A percentile compares a stretch with the other conserved stretches of the same genome.
Evolutionary conservation across 768 basidiomycete genomes (phyloP).

Genomic region (Serendipita sp.): DNA sequence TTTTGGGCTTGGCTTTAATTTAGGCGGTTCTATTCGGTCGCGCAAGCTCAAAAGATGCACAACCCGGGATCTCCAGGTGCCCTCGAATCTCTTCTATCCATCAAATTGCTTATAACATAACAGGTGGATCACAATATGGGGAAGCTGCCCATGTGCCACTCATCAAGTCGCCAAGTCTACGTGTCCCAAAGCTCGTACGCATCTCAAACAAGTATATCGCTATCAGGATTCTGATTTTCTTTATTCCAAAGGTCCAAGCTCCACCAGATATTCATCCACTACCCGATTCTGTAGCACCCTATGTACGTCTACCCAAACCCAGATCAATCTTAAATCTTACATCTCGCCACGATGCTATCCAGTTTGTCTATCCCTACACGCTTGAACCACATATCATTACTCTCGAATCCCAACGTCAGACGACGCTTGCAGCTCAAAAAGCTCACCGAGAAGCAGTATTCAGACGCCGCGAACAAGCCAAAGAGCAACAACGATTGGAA

Average conservation of each 20-base stretch:
- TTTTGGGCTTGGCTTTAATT: no score
- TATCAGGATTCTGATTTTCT: conserved; percentile 12
- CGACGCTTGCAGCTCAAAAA: conserved; percentile 46
- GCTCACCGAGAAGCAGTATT: conserved; percentile 59
- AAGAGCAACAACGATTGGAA: conserved; percentile 35
- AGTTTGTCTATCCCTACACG: conserved; percentile 96
- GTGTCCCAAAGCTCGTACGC: conserved; percentile 63
- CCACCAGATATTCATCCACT: conserved; percentile 90
- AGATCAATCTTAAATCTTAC: neutral
- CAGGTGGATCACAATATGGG: conserved; percentile 46
- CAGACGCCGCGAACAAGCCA: conserved; percentile 57
- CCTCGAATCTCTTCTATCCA: no score
- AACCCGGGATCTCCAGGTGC: no score
- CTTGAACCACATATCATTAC: conserved; percentile 74
- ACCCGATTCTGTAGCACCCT: conserved; percentile 76
- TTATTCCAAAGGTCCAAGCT: conserved; percentile 46
- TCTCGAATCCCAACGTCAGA: conserved; percentile 54
- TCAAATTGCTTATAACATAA: no score
- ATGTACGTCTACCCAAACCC: conserved; percentile 35
- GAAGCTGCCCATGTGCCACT: conserved; percentile 63
- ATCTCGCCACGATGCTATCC: conserved; percentile 4
- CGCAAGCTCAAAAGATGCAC: no score
- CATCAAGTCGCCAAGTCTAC: conserved; percentile 82
- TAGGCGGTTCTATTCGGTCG: no score
- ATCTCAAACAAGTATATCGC: neutral